Percentiles rank a stretch among this genome's conserved stretches.
These are phyloP conservation scores for Heliocybe sulcata DNA, from an alignment of 1,284 basidiomycete species.

Conservation along the genomic window DNA sequence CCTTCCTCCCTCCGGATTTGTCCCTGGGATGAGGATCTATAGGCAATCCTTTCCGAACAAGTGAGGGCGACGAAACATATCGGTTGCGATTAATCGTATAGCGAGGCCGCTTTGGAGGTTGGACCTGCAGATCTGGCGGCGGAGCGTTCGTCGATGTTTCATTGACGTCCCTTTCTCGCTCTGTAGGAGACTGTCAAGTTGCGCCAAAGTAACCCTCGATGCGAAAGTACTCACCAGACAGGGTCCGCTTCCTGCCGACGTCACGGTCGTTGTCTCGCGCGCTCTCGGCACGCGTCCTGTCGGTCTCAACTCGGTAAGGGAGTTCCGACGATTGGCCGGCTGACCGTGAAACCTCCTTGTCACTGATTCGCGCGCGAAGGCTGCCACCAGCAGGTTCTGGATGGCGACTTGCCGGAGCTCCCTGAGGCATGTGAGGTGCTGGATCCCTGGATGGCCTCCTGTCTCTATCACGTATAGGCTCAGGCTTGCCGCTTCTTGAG, in stretches of 20 bases:
- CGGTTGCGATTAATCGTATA: slow-evolving; percentile 32
- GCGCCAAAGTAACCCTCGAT: neutral
- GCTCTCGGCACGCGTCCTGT: slow-evolving; percentile 4
- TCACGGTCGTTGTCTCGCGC: slow-evolving; percentile 59
- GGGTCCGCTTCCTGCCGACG: slow-evolving; percentile 52
- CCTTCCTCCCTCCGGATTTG: slow-evolving; percentile 45
- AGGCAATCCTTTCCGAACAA: slow-evolving; percentile 52
- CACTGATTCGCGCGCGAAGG: slow-evolving; percentile 60
- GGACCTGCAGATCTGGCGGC: slow-evolving; percentile 9
- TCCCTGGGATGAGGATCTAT: slow-evolving; percentile 53
- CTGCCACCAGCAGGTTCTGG: slow-evolving; percentile 26
- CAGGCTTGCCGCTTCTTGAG: slow-evolving; percentile 19
- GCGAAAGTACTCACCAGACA: slow-evolving; percentile 43
- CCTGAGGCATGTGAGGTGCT: neutral
- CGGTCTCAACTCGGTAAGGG: slow-evolving; percentile 1
- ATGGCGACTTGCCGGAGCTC: neutral
- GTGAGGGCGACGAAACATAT: slow-evolving; percentile 27
- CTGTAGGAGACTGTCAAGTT: slow-evolving; percentile 18
- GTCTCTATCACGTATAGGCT: slow-evolving; percentile 20
- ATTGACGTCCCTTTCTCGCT: slow-evolving; percentile 41
- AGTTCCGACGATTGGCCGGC: slow-evolving; percentile 4
- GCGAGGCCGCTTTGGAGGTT: slow-evolving; percentile 25
- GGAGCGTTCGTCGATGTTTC: slow-evolving; percentile 18
- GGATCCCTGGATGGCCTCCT: slow-evolving; percentile 5
- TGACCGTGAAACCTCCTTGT: slow-evolving; percentile 39